Evolutionary conservation across 2,329 filamentous ascomycete genomes (phyloP), one percentile per base, ranked within the genome.

Genomic region (Aspergillus sp.): DNA sequence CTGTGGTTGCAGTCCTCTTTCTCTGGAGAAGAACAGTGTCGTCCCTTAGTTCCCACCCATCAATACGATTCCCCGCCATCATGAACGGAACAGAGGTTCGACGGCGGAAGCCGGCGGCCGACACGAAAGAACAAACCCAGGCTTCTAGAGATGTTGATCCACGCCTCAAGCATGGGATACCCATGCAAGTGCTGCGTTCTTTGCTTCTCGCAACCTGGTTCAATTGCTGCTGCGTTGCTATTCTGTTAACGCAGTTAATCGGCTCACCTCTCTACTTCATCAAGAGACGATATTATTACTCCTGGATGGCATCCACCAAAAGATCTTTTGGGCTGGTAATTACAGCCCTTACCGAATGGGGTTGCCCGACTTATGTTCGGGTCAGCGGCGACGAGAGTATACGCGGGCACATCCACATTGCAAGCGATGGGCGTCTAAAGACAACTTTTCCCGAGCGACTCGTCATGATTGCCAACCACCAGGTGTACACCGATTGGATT

Each of bases 401-500:
- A 66, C 76, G 79, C 56, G 84, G 83, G 6, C 85, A 88, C 66
- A 74, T 88, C 23, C 79, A 78, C 52, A 75, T 84, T 55, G 80
- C 79, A 54, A 75, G 79, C 47, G 83, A 86, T 64, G 86, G 86
- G 8, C 79, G 80, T 55, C 70, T 88, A 45, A 77, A 82, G 62
- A 85, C 84, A 58, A 77, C 80, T 33, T 88, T 88, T 60, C 82
- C 84, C 2, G 81, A 87, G 61, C 79, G 86, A 15, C 72, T 87
- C 58, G 80, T 88, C 8, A 68, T 88, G 66, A 84, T 88, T 70
- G 81, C 85, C 6, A 88, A 88, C 58, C 86, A 88, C 64, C 84
- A 87, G 67, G 79, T 88, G 3, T 88, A 88, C 68, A 87, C 85
- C n/a, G 86, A 88, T 65, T 88, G 86, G 86, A 74, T 88, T 14